A percentile compares a stretch with the other conserved stretches of the same genome.
Conservation (phyloP, 495 filamentous ascomycete genomes). For the Polyplosphaeria fusca region DNA sequence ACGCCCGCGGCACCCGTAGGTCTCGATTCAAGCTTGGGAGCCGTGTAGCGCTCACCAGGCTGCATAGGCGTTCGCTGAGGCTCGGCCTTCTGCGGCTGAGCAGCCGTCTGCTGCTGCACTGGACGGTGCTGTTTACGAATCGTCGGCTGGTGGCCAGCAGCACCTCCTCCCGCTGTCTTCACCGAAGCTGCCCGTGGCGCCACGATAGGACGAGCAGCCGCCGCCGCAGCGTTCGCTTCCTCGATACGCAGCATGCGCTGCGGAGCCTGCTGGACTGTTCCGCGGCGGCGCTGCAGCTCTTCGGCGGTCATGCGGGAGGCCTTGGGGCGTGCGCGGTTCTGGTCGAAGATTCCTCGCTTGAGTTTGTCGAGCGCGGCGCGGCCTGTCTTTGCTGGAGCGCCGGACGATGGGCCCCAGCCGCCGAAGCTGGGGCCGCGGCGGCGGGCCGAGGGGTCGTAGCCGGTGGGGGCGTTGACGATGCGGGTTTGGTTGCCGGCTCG, state of each 20-base stretch:
- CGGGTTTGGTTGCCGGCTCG: constrained; percentile 18
- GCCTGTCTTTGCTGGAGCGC: constrained; percentile 21
- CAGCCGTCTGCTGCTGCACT: too few species aligned
- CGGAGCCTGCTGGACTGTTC: constrained; percentile 9
- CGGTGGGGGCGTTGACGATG: constrained; percentile 19
- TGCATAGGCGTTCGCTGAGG: not conserved
- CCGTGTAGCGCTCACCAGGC: not conserved
- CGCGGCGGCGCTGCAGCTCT: constrained; percentile 19
- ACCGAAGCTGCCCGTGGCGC: constrained; percentile 8
- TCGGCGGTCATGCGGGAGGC: constrained; percentile 15
- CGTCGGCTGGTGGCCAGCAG: not conserved
- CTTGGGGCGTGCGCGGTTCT: constrained; percentile 19
- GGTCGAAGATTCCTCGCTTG: constrained; percentile 16
- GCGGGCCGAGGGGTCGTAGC: constrained; percentile 5
- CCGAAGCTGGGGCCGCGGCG: constrained; percentile 5
- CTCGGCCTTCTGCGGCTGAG: not conserved
- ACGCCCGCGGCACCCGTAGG: not conserved
- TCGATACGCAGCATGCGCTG: constrained; percentile 13
- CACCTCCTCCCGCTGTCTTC: not conserved
- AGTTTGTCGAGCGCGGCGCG: constrained; percentile 24
- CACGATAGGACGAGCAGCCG: too few species aligned
- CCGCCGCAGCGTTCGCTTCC: not conserved
- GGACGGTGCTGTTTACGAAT: not conserved
- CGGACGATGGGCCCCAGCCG: not conserved
- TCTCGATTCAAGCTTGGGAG: not conserved